Evolutionary conservation across 441 rosid genomes (phyloP).

Genomic region (Corymbia calophylla): DNA sequence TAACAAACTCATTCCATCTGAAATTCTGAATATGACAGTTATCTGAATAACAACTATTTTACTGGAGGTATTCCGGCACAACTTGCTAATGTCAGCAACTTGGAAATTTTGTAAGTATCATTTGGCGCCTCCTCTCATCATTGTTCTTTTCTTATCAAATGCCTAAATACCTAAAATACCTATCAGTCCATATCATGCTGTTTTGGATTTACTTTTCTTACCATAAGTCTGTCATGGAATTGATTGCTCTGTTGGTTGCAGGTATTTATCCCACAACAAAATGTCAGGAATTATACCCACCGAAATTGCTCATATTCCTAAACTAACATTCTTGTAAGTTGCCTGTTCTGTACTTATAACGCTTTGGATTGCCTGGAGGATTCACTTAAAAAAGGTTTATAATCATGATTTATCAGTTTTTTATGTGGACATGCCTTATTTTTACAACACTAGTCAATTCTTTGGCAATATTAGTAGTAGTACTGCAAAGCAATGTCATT

Average conservation of each 20-base stretch:
- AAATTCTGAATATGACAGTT: conserved; percentile 28
- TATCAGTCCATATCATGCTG: not conserved
- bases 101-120: conserved; percentile 82
- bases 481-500: not conserved
- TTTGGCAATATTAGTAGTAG: not conserved
- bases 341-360: not conserved
- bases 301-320: conserved; percentile 72
- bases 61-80: conserved; percentile 96
- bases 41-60: conserved; percentile 81
- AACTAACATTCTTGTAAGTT: conserved; percentile 80
- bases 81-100: conserved; percentile 77
- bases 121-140: not conserved
- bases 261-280: conserved; percentile 85
- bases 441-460: not conserved
- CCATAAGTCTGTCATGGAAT: not conserved
- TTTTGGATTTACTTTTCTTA: not conserved
- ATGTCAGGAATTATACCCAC: conserved; percentile 77
- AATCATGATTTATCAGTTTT: not conserved
- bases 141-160: not conserved
- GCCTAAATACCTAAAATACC: not conserved
- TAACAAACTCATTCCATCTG: not conserved
- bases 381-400: not conserved
- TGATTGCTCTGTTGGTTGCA: conserved; percentile 13
- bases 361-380: not conserved
- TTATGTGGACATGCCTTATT: not conserved